Base-by-base conservation (phyloP, 148 eudicot species). In the Chenopodium quinoa region DNA sequence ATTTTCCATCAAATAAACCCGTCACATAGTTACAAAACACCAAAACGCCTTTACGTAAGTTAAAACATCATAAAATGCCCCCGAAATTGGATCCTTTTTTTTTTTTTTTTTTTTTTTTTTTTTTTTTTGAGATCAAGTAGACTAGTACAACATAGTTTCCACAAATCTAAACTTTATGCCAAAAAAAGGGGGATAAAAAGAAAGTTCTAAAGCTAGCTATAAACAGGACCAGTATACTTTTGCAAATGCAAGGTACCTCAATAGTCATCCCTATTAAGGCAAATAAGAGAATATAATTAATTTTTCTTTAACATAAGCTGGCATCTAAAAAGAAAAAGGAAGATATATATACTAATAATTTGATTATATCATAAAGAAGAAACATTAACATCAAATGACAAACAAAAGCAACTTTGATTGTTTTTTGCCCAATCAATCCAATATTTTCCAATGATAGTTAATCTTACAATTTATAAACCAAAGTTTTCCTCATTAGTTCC, bases 181-280 rank as follows among this genome's bases (percentile, higher is more conserved):
- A 50, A 25, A 10, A 34, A 6, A 71, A 19, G 63, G 63, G 17
- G 14, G 29, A 1, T 22, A 16, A 80, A 74, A 74, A 63, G 70
- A 75, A 6, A 65, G 8, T 37, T 56, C 34, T 52, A 74, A 37
- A 25, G 71, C 80, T 2, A 44, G 50, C 63, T 69, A 70, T 16
- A 80, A 72, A 76, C 47, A 73, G 50, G 50, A 68, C 44, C 58
- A 71, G 19, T 4, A 11, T 32, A 77, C 77, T 80, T 80, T 84
- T 27, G 69, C 19, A 40, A 71, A 73, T 63, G 81, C 19, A 78
- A 31, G 84, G 87, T 85, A 73, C 82, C 44, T 85, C 75, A 85
- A 67, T 73, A 66, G 79, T 81, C 81, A 29, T 44, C 11, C 32
- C 67, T 56, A 52, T 25, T 67, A 70, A 64, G 75, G 46, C 63